phyloP scores from a whole-genome alignment of 1,284 basidiomycete species.

The Coniferiporia sulphurascens region DNA sequence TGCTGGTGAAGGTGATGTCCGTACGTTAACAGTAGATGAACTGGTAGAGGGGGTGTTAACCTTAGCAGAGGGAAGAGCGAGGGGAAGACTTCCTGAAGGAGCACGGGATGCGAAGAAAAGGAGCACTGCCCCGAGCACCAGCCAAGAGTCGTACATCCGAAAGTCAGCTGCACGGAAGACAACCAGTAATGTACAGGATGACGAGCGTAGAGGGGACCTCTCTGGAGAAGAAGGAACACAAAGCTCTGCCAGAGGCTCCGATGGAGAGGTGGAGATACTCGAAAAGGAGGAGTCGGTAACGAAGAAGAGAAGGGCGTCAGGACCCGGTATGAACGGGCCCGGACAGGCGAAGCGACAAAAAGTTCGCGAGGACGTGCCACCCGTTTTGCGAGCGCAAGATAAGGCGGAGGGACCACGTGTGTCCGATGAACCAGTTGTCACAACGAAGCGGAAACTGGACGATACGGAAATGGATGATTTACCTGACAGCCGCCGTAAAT shows the following conservation, averaged over 20 bases:
- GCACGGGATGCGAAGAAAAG: neutral
- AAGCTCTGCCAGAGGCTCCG: too few species aligned
- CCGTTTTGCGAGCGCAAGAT: neutral
- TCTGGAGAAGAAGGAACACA: neutral
- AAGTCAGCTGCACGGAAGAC: neutral
- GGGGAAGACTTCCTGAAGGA: neutral
- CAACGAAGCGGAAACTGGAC: neutral
- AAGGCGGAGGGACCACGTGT: neutral
- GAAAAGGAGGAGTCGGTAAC: neutral
- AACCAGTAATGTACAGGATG: neutral
- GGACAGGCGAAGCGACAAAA: constrained; percentile 2
- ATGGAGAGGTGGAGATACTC: neutral
- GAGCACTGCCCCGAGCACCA: neutral
- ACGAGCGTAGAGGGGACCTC: neutral
- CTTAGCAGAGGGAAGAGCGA: neutral
- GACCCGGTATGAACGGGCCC: neutral
- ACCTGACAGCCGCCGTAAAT: too few species aligned
- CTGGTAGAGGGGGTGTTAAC: neutral
- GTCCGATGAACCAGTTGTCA: neutral
- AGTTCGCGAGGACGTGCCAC: neutral
- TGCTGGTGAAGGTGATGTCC: neutral
- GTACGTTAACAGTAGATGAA: too few species aligned
- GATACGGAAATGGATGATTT: too few species aligned
- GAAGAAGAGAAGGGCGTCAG: neutral
- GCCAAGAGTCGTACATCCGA: neutral